Base-by-base conservation (phyloP, 73 alveolate species). In the Blepharisma japonicum region DNA sequence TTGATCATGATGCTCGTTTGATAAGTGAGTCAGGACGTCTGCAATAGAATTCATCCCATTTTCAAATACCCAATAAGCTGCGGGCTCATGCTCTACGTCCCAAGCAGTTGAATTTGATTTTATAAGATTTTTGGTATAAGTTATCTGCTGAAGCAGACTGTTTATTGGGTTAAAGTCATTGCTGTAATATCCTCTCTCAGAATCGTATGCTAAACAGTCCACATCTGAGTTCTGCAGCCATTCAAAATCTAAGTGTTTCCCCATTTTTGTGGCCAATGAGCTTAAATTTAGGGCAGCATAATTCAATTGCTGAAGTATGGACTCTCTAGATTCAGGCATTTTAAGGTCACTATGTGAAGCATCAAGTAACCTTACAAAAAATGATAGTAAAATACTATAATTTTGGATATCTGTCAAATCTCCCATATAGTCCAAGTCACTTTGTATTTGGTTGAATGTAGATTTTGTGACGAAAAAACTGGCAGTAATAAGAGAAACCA, bases 31-130 rank as follows among this genome's bases (percentile, higher is more conserved):
- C 11, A 61, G 47, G 2, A 39, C 14, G 23, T 61, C 11, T 11
- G 47, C 23, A 25, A 61, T 61, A 2, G 46, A n/a, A 8, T 61
- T 14, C 50, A 14, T 61, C 23, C 74, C 74, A 61, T 61, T 61
- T 8, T 14, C 14, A 61, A 61, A 61, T 1, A 39, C 39, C 74
- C 74, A 61, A 61, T 14, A 61, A 14, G 74, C 74, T 1, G 14
- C 14, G 5, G 47, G 14, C 18, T 61, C 23, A 39, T 25, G 14
- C 14, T 14, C 18, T 8, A 61, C 23, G 47, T 61, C 74, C 18
- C 14, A 61, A 1, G 39, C 23, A 14, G 38, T 9, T 20, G 23
- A 14, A 61, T 25, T 39, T 61, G n/a, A 8, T 61, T 25, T 25
- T 18, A 11, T 18, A 8, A 61, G 38, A 2, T 61, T 61, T 5